Evolutionary conservation across 345 rosid species (phyloP).

Genomic region (Theobroma cacao): DNA sequence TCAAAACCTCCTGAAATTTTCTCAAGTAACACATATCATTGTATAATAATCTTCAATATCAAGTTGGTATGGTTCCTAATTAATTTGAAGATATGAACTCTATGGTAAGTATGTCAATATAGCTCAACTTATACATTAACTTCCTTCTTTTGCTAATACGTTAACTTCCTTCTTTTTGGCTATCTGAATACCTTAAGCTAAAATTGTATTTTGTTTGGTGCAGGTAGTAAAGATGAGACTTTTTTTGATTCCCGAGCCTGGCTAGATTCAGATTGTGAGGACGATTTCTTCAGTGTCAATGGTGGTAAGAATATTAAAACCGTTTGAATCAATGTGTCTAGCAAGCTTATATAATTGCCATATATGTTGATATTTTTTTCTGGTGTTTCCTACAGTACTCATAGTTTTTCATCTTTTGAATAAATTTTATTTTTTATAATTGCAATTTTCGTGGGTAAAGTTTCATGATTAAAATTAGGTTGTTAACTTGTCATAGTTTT

Average conservation of each 20-base stretch:
- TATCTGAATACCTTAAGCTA: background rate
- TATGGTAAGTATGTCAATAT: background rate
- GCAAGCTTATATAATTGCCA: background rate
- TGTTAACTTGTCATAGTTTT: background rate
- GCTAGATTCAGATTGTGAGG: conserved; percentile 88
- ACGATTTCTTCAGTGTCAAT: conserved; percentile 85
- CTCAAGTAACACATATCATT: too few relatives aligned
- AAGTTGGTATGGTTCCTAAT: background rate
- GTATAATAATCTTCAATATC: background rate
- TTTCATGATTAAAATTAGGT: background rate
- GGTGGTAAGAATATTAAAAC: conserved; percentile 60
- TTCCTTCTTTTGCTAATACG: background rate
- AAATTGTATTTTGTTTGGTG: conserved; percentile 5
- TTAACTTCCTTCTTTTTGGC: background rate
- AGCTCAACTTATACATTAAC: background rate
- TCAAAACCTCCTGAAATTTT: too few relatives aligned
- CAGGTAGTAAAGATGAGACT: conserved; percentile 82
- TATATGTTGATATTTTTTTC: background rate
- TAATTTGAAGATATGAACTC: background rate
- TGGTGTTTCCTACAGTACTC: background rate
- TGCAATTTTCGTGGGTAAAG: background rate
- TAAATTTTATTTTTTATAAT: background rate
- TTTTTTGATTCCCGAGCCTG: conserved; percentile 82
- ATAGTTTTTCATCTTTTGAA: background rate
- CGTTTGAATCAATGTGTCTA: background rate